Base-by-base conservation (phyloP, 2,329 filamentous ascomycete species). In the Anisogramma anomala region DNA sequence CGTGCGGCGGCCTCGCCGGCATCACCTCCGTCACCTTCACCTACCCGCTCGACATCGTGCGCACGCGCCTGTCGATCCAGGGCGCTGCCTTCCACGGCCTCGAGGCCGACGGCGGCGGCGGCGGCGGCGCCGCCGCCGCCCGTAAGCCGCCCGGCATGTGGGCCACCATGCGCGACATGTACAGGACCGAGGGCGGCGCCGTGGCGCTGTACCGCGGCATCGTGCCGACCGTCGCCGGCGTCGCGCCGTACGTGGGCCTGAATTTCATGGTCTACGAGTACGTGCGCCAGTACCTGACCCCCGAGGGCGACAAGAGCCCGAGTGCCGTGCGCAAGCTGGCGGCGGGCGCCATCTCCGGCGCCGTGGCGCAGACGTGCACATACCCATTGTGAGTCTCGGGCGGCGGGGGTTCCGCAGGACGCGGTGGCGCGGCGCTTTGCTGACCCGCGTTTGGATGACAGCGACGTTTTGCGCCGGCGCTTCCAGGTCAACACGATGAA, bases 401-500 rank as follows among this genome's bases (percentile, higher is more conserved):
- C 7, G 20, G 13, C 14, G n/a, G 19, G 10, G 14, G 13, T 28
- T 20, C 6, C 3, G 14, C 18, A 4, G 9, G 2, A 1, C 14
- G 37, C 17, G 22, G n/a, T 10, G 8, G 31, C 27, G 14, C 6
- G 11, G 6, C 5, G 14, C n/a, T 6, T 23, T 48, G 53, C 56
- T 58, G 46, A 57, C 22, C 38, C 11, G 8, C 14, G 4, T 34
- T 11, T 6, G 17, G 4, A 35, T 10, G 7, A 13, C 47, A 91
- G 85, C 58, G 88, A 94, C 58, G 89, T 98, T 2, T 71, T 98
- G 41, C 84, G 91, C 23, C 79, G 91, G 46, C 77, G 91, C 37
- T 98, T 98, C 60, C 91, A 98, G 58, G 91, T 98, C 66, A 98
- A 98, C 64, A 95, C 91, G 40, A 98, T 98, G 91, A 86, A 84